Conservation (phyloP, 2,329 filamentous ascomycete genomes). For the Paraconiothyrium sp. region DNA sequence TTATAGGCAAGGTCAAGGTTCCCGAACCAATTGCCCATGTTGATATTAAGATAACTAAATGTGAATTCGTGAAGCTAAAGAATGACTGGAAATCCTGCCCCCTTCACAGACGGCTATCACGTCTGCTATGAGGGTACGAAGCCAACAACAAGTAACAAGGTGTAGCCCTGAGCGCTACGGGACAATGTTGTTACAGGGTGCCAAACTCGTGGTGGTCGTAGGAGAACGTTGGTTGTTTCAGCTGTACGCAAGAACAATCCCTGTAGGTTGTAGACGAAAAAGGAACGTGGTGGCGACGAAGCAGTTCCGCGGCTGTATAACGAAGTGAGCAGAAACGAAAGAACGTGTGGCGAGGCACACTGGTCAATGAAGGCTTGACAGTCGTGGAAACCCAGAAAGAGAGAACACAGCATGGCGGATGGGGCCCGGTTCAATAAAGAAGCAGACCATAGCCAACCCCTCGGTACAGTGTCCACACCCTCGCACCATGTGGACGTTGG, state of each 20-base stretch:
- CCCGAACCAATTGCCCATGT: constrained; percentile 47
- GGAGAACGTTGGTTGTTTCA: constrained; percentile 17
- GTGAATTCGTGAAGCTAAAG: constrained; percentile 9
- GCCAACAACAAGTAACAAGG: not conserved
- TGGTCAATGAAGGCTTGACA: constrained; percentile 27
- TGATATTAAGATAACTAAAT: constrained; percentile 15
- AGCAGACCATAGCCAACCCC: constrained; percentile 17
- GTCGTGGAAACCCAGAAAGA: constrained; percentile 30
- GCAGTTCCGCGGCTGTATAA: constrained; percentile 7
- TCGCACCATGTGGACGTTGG: constrained; percentile 37
- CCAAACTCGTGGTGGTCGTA: constrained; percentile 18
- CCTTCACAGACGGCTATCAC: constrained; percentile 11
- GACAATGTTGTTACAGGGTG: constrained; percentile 14
- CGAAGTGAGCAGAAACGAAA: constrained; percentile 33
- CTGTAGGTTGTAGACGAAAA: not conserved
- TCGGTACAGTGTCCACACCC: constrained; percentile 25
- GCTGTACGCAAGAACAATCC: constrained; percentile 29
- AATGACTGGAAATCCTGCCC: constrained; percentile 25
- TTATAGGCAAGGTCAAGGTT: constrained; percentile 49
- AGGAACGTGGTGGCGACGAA: constrained; percentile 8
- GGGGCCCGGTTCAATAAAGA: constrained; percentile 38
- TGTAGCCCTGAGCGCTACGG: constrained; percentile 11
- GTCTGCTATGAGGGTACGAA: constrained; percentile 17
- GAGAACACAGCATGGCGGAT: constrained; percentile 26
- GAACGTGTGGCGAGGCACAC: constrained; percentile 49